A percentile compares a stretch with the other conserved stretches of the same genome.
Evolutionary conservation across 106 monocot species (phyloP).

Genomic region (Apostasia shenzhenica): DNA sequence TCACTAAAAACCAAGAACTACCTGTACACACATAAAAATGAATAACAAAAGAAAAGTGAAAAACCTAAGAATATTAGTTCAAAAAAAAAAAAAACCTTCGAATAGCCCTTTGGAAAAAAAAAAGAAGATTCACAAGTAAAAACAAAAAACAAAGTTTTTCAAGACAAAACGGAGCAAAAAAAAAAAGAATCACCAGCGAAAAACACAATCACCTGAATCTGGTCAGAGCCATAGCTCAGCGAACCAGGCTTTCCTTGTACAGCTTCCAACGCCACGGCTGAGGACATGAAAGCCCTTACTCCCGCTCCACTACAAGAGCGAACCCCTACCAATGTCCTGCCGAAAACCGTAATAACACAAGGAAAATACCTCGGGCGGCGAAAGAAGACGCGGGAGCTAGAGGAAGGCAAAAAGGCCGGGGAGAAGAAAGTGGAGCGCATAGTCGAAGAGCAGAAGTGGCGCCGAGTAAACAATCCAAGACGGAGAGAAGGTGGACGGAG

Average conservation of each 20-base stretch:
- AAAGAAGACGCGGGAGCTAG: slow-evolving; percentile 14
- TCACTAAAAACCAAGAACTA: no score
- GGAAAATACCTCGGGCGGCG: slow-evolving; percentile 21
- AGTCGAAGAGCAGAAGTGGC: slow-evolving; percentile 25
- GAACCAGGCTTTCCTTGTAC: slow-evolving; percentile 32
- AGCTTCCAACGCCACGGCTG: slow-evolving; percentile 30
- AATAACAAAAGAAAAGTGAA: no score
- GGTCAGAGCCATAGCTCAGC: slow-evolving; percentile 44
- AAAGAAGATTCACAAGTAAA: no score
- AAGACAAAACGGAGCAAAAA: background rate
- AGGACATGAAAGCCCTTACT: slow-evolving; percentile 55
- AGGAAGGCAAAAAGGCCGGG: background rate
- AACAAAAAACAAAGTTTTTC: no score
- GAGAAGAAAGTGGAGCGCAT: slow-evolving; percentile 6
- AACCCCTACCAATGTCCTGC: slow-evolving; percentile 2
- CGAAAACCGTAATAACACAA: slow-evolving; percentile 10
- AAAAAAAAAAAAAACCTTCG: no score
- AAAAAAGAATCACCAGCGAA: no score
- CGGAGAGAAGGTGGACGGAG: slow-evolving; percentile 22
- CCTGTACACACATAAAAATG: no score
- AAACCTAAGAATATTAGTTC: no score
- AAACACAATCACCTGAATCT: slow-evolving; percentile 48
- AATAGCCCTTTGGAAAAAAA: no score
- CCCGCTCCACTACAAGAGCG: slow-evolving; percentile 4
- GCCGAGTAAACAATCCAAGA: slow-evolving; percentile 22